Evolutionary conservation across 2,329 filamentous ascomycete genomes (phyloP), one percentile per base, ranked within the genome.

Genomic region (Aspergillus sergii): DNA sequence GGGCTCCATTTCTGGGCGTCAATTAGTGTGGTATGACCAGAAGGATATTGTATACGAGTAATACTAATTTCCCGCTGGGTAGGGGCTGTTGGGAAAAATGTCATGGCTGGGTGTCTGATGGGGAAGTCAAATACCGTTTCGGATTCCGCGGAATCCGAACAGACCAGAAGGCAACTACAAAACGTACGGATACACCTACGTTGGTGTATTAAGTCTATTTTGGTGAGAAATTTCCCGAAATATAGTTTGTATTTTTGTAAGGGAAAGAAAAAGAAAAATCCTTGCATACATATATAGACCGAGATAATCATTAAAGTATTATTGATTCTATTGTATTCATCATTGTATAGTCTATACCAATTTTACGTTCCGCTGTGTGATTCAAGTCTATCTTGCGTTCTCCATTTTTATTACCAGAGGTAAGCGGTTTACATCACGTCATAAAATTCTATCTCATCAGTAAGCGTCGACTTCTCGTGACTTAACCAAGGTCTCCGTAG

Each of bases 1-100:
- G 65, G 70, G 57, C 19, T 76, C 75, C 75, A 77, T 76, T n/a
- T 32, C 28, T 32, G 28, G 48, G 26, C 28, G 28, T n/a, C 26
- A 51, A 51, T 34, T 51, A 51, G 48, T 32, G 28, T 4, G 16
- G n/a, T 30, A n/a, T 60, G 21, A 32, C 23, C 30, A 28, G 26
- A 5, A 11, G 7, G 51, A 55, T 26, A 55, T 21, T 39, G 32
- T 26, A 14, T 23, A 39, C 28, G 34, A 55, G 12, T 48, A 26
- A 26, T 28, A 26, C 45, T 48, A 46, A 46, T 23, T 12, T 46
- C 43, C 43, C 43, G 23, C 43, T 26, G 41, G 41, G 16, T 21
- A 28, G 30, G 23, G 23, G 46, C 21, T 39, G 54, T 19, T 39
- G 14, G 50, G 56, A 28, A 32, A n/a, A 32, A 51, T 30, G 43